Conservation (phyloP, 192 early-diverging fungal genomes). For the Backusella tarrabulga region DNA sequence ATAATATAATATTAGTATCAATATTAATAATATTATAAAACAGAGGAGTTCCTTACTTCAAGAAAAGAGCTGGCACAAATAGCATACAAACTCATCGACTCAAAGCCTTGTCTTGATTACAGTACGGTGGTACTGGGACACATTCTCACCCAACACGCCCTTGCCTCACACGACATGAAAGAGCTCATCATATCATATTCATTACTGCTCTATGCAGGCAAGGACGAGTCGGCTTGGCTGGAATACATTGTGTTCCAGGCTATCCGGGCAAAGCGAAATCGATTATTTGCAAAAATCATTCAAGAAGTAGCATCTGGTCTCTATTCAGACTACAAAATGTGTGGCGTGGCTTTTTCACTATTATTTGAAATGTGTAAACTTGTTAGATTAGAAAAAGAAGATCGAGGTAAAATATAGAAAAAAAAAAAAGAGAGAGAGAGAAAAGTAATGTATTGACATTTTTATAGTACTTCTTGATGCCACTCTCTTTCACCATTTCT, state of each 20-base stretch:
- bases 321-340: constrained; percentile 31
- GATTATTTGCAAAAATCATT: constrained; percentile 49
- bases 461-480: constrained; percentile 41
- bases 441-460: constrained; percentile 3
- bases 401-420: constrained; percentile 44
- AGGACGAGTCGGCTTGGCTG: constrained; percentile 43
- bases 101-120: constrained; percentile 42
- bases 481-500: constrained; percentile 45
- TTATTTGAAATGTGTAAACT: constrained; percentile 62
- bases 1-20: neutral
- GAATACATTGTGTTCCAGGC: constrained; percentile 35
- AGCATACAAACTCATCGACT: constrained; percentile 53
- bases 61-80: constrained; percentile 40
- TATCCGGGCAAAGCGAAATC: constrained; percentile 5
- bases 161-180: constrained; percentile 16
- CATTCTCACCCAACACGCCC: constrained; percentile 26
- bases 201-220: constrained; percentile 46
- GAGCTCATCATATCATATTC: constrained; percentile 48
- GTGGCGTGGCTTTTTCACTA: constrained; percentile 49
- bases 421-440: neutral
- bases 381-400: constrained; percentile 45
- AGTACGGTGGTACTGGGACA: constrained; percentile 30
- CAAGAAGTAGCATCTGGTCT: constrained; percentile 31
- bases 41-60: constrained; percentile 49
- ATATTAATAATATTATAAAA: neutral